Conservation (phyloP, 2,329 filamentous ascomycete genomes). For the Cladosporium sp. region DNA sequence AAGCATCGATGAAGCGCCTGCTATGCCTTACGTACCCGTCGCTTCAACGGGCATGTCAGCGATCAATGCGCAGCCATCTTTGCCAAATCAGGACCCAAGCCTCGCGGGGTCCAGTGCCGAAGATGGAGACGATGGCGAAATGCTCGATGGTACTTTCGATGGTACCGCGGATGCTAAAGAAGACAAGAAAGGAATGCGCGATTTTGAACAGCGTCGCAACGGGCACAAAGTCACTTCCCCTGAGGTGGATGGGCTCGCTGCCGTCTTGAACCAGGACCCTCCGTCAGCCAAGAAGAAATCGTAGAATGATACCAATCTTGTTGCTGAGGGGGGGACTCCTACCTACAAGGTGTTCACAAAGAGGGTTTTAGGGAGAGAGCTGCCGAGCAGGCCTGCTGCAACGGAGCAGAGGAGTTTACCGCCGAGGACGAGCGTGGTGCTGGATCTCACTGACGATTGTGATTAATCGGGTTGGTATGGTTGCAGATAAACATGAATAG, state of each 20-base stretch:
- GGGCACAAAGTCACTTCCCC: constrained; percentile 6
- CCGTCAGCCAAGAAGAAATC: background rate
- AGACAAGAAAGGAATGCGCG: background rate
- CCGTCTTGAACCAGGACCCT: background rate
- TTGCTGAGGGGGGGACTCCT: background rate
- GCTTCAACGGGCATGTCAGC: background rate
- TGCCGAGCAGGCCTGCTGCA: background rate
- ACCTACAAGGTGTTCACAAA: background rate
- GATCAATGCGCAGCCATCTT: background rate
- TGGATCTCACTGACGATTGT: background rate
- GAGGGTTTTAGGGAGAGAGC: background rate
- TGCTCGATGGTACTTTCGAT: constrained; percentile 23
- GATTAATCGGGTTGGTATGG: background rate
- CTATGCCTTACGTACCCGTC: background rate
- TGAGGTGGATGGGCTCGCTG: background rate
- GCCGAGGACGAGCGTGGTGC: background rate
- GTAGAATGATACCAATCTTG: background rate
- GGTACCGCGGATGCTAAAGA: constrained; percentile 9
- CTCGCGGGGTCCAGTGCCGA: background rate
- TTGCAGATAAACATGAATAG: background rate
- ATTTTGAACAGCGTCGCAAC: background rate
- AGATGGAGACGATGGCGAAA: constrained; percentile 24
- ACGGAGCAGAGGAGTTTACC: background rate
- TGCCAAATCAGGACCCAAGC: background rate
- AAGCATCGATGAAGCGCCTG: background rate